Conservation (phyloP, 2,329 filamentous ascomycete genomes). For the Curvularia eragrostidis region DNA sequence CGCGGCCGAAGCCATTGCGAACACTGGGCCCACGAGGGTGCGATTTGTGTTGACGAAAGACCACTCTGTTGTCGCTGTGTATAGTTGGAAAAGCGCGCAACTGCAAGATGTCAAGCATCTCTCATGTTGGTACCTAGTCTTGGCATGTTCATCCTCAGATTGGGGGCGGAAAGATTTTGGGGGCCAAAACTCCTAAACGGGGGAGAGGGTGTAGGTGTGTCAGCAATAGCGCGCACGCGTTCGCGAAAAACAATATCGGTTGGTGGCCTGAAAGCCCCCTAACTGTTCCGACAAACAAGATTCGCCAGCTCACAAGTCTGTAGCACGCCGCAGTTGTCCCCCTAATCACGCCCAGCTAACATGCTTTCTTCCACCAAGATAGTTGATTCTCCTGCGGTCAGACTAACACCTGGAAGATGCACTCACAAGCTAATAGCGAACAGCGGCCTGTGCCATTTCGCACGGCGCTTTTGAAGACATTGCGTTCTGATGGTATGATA, state of each 20-base stretch:
- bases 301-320: background rate
- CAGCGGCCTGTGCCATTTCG: slow-evolving; percentile 22
- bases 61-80: background rate
- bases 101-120: background rate
- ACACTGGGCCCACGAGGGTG: background rate
- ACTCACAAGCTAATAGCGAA: background rate
- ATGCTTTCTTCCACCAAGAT: background rate
- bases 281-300: background rate
- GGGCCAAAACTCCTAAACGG: slow-evolving; percentile 15
- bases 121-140: background rate
- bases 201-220: slow-evolving; percentile 1
- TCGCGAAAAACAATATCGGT: background rate
- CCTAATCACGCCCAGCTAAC: background rate
- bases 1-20: slow-evolving; percentile 22
- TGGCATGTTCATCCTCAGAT: background rate
- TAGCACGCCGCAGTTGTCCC: background rate
- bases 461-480: slow-evolving; percentile 7
- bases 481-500: slow-evolving; percentile 1
- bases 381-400: background rate
- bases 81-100: background rate
- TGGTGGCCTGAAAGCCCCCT: background rate
- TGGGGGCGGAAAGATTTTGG: slow-evolving; percentile 13
- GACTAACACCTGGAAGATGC: background rate
- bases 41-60: background rate
- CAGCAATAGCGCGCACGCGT: background rate